Base-by-base conservation (phyloP, 495 filamentous ascomycete genomes). In the Annulohypoxylon maeteangense region DNA sequence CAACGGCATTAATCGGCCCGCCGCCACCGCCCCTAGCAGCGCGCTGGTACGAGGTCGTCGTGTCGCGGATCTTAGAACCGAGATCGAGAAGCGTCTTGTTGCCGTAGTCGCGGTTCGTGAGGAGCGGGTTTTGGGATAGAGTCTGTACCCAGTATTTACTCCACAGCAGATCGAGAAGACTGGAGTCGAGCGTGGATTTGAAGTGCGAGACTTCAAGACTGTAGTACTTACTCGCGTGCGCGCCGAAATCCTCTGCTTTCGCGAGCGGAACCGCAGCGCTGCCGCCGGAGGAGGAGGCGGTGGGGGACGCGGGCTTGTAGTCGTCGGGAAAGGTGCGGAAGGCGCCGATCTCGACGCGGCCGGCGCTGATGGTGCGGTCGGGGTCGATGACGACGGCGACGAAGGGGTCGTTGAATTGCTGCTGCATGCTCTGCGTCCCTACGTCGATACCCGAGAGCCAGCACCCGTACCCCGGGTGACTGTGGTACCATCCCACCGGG, bases 81-180 rank as follows among this genome's bases (percentile, higher is more conserved):
- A 98, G 83, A 80, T 99, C 96, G 51, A 88, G 80, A 81, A 99
- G 97, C 80, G 97, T 95, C 78, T 93, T 95, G 72, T 90, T 96
- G 56, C 89, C 89, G 77, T 93, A 99, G 67, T 98, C 95, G 68
- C 95, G 91, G 72, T 97, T 98, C 45, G 93, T 92, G 69, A 97
- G 90, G 8, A 98, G 86, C 47, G 96, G 95, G 71, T 88, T 94
- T 76, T 97, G 92, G n/a, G 92, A 94, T n/a, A 99, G 87, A 23
- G 96, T 99, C 64, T 93, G 90, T 23, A 98, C 95, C 96, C 96
- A 99, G 82, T 99, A 99, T 78, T 99, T 99, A 80, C 97, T 98
- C 96, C 96, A 99, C 57, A 99, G 85, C 45, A 92, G 85, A 69
- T 94, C 93, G 5, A 99, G 83, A 29, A 98, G 84, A 67, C 92